Base-by-base conservation (phyloP, 2,329 filamentous ascomycete species). In the Neospermospora avenae region DNA sequence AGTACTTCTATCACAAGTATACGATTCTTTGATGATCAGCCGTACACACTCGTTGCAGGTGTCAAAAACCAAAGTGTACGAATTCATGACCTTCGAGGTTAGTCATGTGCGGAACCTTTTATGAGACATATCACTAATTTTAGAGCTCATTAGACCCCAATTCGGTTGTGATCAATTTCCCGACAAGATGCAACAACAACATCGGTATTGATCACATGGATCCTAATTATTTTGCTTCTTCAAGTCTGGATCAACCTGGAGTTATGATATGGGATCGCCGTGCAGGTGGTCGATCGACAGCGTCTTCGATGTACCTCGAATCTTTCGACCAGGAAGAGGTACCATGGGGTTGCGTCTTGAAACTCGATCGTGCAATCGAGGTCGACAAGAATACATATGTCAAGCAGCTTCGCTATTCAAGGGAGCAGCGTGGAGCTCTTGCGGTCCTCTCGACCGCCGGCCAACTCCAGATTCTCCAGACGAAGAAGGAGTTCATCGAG, bases 191-290 rank as follows among this genome's bases (percentile, higher is more conserved):
- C 68, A 87, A 86, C 72, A 88, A 88, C 67, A 88, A 88, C 65
- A 73, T 95, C 57, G 84, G 89, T 16, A 90, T 95, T 62, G 90
- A 95, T 75, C 90, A 89, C 62, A 79, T 85, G 22, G 89, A 96
- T 67, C 85, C 88, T 65, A 92, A 95, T 68, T 93, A 92, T 73
- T 93, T 95, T 75, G 86, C 90, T 1, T 93, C 90, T 1, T 91
- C 89, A 14, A 87, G 88, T 2, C 77, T 90, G 13, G 89, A 90
- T 60, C 86, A 90, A 53, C 87, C 90, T 0, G 85, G 85, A 7
- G 80, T 93, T 55, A 86, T 88, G 72, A 81, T 93, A 34, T 93
- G 90, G 90, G 90, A 93, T 70, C 84, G 87, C 25, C 85, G 90
- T 45, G 82, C 81, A n/a, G 80, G 78, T 13, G 77, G 77, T 20